These are phyloP conservation scores for Aureobasidium sp. DNA, from an alignment of 2,329 filamentous ascomycete genomes.

Conservation along the genomic window DNA sequence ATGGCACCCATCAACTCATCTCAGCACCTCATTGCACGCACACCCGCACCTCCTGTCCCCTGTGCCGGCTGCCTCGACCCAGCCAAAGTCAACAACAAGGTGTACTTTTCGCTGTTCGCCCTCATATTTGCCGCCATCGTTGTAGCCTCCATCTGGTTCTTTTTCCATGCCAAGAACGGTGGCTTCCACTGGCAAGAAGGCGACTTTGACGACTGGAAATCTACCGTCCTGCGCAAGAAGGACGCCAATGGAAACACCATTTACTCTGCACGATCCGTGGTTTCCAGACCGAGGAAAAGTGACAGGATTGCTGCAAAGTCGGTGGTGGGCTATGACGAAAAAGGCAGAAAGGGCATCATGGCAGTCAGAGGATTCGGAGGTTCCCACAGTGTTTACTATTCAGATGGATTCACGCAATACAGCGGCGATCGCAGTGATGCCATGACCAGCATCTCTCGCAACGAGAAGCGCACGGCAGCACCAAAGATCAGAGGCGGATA, in stretches of 20 bases:
- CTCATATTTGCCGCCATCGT: conserved; percentile 74
- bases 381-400: conserved; percentile 37
- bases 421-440: conserved; percentile 30
- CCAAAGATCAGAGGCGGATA: conserved; percentile 7
- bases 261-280: conserved; percentile 69
- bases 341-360: conserved; percentile 32
- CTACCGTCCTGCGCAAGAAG: conserved; percentile 79
- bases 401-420: conserved; percentile 36
- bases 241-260: conserved; percentile 84
- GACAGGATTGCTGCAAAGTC: conserved; percentile 29
- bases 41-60: conserved; percentile 6
- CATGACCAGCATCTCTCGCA: not conserved
- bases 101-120: conserved; percentile 79
- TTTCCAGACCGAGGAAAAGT: conserved; percentile 37
- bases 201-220: conserved; percentile 99
- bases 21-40: not conserved
- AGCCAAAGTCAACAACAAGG: conserved; percentile 42
- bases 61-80: conserved; percentile 24
- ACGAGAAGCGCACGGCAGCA: not conserved
- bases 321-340: conserved; percentile 41
- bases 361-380: conserved; percentile 35
- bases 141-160: conserved; percentile 81
- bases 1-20: not conserved
- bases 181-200: conserved; percentile 78
- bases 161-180: conserved; percentile 96